phyloP scores from a whole-genome alignment of 2,329 filamentous ascomycete species.

The Verticillium alfalfae region DNA sequence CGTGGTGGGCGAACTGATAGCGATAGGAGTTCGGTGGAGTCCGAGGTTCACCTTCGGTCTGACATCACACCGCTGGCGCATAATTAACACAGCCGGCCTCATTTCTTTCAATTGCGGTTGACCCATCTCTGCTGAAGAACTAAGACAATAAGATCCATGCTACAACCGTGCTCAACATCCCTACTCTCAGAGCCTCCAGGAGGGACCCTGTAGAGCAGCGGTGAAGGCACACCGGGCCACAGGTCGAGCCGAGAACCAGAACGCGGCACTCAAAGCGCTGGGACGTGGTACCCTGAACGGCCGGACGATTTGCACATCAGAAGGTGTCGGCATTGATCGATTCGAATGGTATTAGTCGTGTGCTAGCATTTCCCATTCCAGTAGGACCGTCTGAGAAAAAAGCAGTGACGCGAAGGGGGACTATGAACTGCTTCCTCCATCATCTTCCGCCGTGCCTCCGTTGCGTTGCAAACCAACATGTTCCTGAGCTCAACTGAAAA shows the following conservation, averaged over 20 bases:
- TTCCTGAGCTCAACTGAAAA: background rate
- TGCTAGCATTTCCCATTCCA: background rate
- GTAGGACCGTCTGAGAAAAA: background rate
- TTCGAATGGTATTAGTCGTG: background rate
- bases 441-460: background rate
- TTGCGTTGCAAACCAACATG: background rate
- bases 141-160: background rate
- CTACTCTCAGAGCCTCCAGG: background rate
- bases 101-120: background rate
- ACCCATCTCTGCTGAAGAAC: background rate
- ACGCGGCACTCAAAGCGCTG: too few relatives aligned
- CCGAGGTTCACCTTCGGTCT: background rate
- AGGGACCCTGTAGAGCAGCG: background rate
- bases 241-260: background rate
- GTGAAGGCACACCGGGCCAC: background rate
- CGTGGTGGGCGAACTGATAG: background rate
- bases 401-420: background rate
- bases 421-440: background rate
- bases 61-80: background rate
- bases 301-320: too few relatives aligned
- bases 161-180: background rate
- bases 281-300: too few relatives aligned
- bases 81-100: background rate
- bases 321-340: too few relatives aligned
- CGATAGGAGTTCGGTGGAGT: background rate